phyloP scores from a whole-genome alignment of 2,329 filamentous ascomycete species.

The Beauveria brongniartii region DNA sequence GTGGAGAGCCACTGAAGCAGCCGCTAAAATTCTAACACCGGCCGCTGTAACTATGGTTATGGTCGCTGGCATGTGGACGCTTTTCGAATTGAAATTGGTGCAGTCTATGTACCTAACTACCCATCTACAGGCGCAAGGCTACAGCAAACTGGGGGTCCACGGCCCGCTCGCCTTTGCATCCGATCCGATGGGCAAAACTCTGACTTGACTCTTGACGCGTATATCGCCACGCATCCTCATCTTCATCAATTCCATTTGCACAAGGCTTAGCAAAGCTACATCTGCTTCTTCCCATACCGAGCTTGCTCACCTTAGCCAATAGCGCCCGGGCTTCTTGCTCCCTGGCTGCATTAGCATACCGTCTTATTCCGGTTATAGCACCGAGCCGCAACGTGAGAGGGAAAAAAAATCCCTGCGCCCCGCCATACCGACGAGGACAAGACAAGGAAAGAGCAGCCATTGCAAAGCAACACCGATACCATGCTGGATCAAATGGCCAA shows the following conservation, averaged over 20 bases:
- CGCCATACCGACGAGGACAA: constrained; percentile 4
- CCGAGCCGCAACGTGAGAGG: neutral
- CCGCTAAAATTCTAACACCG: neutral
- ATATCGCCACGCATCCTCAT: constrained; percentile 1
- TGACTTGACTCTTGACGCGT: neutral
- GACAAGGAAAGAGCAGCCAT: neutral
- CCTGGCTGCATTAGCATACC: neutral
- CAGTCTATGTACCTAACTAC: too few relatives aligned
- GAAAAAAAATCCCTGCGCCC: constrained; percentile 8
- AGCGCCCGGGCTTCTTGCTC: neutral
- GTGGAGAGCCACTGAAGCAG: neutral
- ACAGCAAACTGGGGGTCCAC: neutral
- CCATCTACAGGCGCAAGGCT: too few relatives aligned
- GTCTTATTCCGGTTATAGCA: neutral
- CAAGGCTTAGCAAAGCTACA: neutral
- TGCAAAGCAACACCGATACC: constrained; percentile 4
- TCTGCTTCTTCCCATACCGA: neutral
- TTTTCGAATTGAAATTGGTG: neutral
- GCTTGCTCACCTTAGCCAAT: neutral
- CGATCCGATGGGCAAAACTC: constrained; percentile 3
- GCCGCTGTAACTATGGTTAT: too few relatives aligned
- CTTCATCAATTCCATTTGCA: neutral
- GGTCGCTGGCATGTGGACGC: neutral
- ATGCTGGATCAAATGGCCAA: constrained; percentile 41
- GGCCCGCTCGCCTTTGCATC: neutral